Base-by-base conservation (phyloP, 306 rosid species). In the Prunus mume region DNA sequence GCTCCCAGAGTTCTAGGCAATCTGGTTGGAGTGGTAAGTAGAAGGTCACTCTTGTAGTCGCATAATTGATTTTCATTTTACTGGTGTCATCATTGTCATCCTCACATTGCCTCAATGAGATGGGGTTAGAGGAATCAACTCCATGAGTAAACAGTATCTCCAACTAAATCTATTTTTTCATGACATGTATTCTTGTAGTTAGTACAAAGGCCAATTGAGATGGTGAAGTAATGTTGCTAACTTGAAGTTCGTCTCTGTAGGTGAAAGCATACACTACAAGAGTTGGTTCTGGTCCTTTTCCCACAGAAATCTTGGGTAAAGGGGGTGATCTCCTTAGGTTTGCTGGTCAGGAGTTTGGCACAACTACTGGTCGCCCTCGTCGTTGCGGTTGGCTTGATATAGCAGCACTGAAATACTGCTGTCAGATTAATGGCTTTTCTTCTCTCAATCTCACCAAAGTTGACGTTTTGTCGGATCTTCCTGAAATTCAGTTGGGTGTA, bases 341-440 rank as follows among this genome's bases (percentile, higher is more conserved):
- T 85, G 91, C 95, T 65, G 99, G 97, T 70, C 99, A 91, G 69
- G 99, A 95, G 88, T 95, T 90, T 83, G 99, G 99, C 71, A 95
- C 99, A 69, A 92, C 92, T 15, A 95, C 97, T 69, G 99, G 99
- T 50, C 96, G 96, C 55, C 99, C 99, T 73, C 92, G 97, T 51
- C 96, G 97, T 38, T 95, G 99, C 84, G 99, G 99, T 68, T 95
- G 97, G 97, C 97, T 92, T 46, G 99, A 95, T 83, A 74, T 95
- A 66, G 96, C 88, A 67, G 91, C 97, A 9, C 78, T 95, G n/a
- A 88, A 68, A 81, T 95, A 50, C 81, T 84, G 90, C 73, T 90
- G 97, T 75, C 97, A 89, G 88, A 95, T 95, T 72, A 95, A 95
- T 45, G 99, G 97, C 3, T 88, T 92, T 74, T 90, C 97, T 7